phyloP scores from a whole-genome alignment of 1,139 yeast genomes.

The Candida gigantensis region DNA sequence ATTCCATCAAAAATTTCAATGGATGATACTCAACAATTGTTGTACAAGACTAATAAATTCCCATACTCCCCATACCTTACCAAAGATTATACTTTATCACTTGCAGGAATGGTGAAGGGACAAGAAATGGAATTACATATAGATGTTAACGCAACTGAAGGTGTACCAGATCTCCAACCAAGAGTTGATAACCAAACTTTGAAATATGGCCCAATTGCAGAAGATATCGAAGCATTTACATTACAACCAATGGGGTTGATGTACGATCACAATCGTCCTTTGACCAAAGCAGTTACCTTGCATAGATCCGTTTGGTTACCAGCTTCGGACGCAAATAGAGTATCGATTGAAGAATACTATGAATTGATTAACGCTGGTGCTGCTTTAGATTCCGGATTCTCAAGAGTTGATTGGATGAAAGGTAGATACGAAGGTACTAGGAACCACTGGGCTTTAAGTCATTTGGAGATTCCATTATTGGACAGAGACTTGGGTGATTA shows the following conservation, averaged over 20 bases:
- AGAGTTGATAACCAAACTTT: slow-evolving; percentile 41
- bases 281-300: slow-evolving; percentile 59
- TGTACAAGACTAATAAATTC: slow-evolving; percentile 55
- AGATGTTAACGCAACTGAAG: slow-evolving; percentile 18
- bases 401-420: slow-evolving; percentile 74
- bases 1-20: slow-evolving; percentile 64
- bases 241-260: slow-evolving; percentile 53
- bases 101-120: slow-evolving; percentile 51
- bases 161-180: slow-evolving; percentile 30
- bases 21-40: slow-evolving; percentile 62
- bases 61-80: slow-evolving; percentile 69
- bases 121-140: slow-evolving; percentile 38
- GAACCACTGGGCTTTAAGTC: slow-evolving; percentile 52
- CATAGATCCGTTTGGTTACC: slow-evolving; percentile 77
- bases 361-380: slow-evolving; percentile 81
- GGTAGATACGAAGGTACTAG: slow-evolving; percentile 45
- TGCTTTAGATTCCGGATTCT: slow-evolving; percentile 63
- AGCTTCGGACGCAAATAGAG: slow-evolving; percentile 38
- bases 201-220: slow-evolving; percentile 57
- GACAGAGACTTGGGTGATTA: slow-evolving; percentile 54
- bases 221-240: slow-evolving; percentile 46
- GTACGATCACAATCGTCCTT: slow-evolving; percentile 68
- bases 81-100: slow-evolving; percentile 45
- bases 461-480: slow-evolving; percentile 56
- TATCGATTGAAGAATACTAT: slow-evolving; percentile 77